phyloP scores from a whole-genome alignment of 2,329 filamentous ascomycete genomes.

The Sclerotinia spermophila region DNA sequence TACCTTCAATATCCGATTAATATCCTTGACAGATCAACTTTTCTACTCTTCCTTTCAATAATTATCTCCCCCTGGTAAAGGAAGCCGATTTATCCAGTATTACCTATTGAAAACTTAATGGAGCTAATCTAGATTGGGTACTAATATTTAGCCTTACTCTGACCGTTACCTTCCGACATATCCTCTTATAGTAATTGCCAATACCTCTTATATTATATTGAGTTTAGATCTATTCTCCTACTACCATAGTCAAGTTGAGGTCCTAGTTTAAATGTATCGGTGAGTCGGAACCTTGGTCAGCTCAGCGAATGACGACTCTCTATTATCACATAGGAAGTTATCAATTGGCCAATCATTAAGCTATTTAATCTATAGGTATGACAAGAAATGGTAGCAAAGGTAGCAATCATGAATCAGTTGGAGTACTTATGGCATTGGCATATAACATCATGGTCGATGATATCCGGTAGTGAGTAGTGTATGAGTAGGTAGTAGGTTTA shows the following conservation, averaged over 20 bases:
- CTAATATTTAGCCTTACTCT: neutral
- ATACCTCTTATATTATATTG: neutral
- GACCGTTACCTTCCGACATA: neutral
- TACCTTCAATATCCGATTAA: neutral
- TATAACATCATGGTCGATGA: neutral
- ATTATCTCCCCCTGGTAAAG: neutral
- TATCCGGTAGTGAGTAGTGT: neutral
- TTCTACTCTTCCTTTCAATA: neutral
- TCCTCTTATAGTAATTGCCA: neutral
- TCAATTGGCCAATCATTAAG: slow-evolving; percentile 15
- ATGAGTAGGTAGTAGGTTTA: no score
- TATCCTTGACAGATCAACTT: slow-evolving; percentile 11
- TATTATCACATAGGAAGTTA: slow-evolving; percentile 9
- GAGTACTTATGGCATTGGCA: neutral
- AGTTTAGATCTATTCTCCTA: neutral
- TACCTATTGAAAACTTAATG: accelerated
- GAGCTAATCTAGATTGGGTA: neutral
- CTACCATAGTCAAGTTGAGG: neutral
- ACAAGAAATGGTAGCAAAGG: neutral
- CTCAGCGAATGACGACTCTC: slow-evolving; percentile 14
- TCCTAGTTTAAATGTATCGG: neutral
- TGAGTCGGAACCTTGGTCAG: slow-evolving; percentile 11
- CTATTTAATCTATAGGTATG: neutral
- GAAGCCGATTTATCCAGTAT: slow-evolving; percentile 6
- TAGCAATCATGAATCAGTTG: neutral